Evolutionary conservation across 2,329 filamentous ascomycete species (phyloP), one percentile per base, ranked within the genome.

Genomic region (Fusarium sp.): DNA sequence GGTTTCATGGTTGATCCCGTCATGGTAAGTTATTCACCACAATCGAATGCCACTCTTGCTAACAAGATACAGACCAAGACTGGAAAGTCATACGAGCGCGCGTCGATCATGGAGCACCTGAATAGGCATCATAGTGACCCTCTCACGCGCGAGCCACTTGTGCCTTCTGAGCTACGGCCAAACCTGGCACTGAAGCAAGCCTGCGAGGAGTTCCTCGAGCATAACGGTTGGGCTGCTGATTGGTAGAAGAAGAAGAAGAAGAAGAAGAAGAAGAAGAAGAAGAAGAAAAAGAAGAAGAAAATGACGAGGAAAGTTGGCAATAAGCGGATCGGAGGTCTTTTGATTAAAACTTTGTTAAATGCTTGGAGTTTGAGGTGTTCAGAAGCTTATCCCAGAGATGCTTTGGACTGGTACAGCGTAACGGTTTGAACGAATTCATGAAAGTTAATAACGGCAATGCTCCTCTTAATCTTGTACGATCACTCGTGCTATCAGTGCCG

Each of bases 171-270:
- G 48, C 81, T 98, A 60, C 86, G 94, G 45, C 92, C 94, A 0
- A 98, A 98, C 79, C 86, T 97, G 48, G 92, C 88, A 2, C 84
- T 98, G 64, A 94, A 91, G 80, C 88, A 93, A 59, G 95, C 94
- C 0, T 97, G 94, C 78, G 90, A 93, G 49, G 93, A 96, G 74
- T 98, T 97, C 77, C 84, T 98, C 65, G 88, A 93, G 33, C 85
- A 93, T 74, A 98, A 97, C 77, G 95, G 94, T 15, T 97, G 96
- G 93, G 94, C 94, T 2, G 94, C 93, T 42, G 95, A 98, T 80
- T 98, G 93, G 92, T 97, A 84, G 72, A 27, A n/a, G 14, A 18
- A 37, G 7, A 29, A 9, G 7, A 29, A 14, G 9, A 29, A 31
- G 49, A 16, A 23, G 27, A n/a, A n/a, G 31, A 46, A 42, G 16